A percentile compares a stretch with the other conserved stretches of the same genome.
These are phyloP conservation scores for Naganishia onofrii DNA, from an alignment of 768 basidiomycete genomes.

Conservation along the genomic window DNA sequence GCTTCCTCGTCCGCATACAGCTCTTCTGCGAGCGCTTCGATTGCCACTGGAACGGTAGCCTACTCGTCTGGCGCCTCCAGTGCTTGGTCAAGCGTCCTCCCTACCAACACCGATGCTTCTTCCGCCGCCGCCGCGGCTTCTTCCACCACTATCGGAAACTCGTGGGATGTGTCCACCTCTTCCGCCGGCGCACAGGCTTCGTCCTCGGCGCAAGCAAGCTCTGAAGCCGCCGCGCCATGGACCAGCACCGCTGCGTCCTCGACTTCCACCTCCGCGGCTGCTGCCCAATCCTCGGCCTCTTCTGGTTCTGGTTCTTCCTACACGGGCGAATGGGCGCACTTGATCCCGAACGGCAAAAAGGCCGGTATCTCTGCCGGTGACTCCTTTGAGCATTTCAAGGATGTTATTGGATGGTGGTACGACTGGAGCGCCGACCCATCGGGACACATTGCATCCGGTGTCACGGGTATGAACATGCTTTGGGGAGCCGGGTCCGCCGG, in stretches of 20 bases:
- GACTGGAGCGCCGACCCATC: slow-evolving; percentile 43
- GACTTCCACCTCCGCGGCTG: slow-evolving; percentile 27
- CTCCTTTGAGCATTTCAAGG: slow-evolving; percentile 36
- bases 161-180: slow-evolving; percentile 15
- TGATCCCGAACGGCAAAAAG: slow-evolving; percentile 48
- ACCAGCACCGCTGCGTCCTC: neutral
- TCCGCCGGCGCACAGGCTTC: slow-evolving; percentile 19
- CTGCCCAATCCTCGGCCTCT: slow-evolving; percentile 4
- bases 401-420: slow-evolving; percentile 51
- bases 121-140: neutral
- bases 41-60: neutral
- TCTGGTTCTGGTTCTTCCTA: neutral
- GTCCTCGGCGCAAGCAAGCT: slow-evolving; percentile 7
- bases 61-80: neutral
- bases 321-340: slow-evolving; percentile 7
- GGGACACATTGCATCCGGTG: slow-evolving; percentile 35
- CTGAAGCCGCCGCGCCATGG: slow-evolving; percentile 13
- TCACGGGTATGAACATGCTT: slow-evolving; percentile 43
- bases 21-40: slow-evolving; percentile 4
- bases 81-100: slow-evolving; percentile 18
- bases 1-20: neutral
- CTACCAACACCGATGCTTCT: slow-evolving; percentile 11
- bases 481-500: slow-evolving; percentile 48
- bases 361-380: slow-evolving; percentile 50
- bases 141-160: neutral